Conservation (phyloP, 441 rosid species). For the Arabidopsis lyrata region DNA sequence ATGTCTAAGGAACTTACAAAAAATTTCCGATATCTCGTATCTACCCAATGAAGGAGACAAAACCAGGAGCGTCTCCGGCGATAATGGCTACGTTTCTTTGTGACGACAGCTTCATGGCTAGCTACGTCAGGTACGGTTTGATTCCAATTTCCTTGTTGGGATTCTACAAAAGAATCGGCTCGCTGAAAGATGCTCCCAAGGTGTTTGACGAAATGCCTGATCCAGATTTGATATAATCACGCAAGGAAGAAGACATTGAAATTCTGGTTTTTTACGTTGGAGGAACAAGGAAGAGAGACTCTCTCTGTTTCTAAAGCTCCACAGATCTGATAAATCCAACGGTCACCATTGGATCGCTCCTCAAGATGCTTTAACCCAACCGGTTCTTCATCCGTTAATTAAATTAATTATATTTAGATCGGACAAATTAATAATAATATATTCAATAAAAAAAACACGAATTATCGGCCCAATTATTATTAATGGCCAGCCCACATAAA, state of each 20-base stretch:
- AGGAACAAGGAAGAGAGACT: background rate
- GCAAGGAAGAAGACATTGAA: background rate
- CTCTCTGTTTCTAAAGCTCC: constrained; percentile 2
- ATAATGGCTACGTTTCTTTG: constrained; percentile 49
- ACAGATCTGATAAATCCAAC: constrained; percentile 37
- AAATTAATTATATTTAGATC: constrained; percentile 9
- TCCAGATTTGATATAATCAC: constrained; percentile 57
- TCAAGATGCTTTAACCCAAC: constrained; percentile 18
- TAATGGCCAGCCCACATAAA: constrained; percentile 27
- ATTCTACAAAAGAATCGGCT: constrained; percentile 44
- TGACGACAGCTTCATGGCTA: constrained; percentile 57
- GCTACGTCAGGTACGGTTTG: constrained; percentile 48
- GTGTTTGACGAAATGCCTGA: constrained; percentile 75
- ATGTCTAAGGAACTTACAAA: constrained; percentile 33
- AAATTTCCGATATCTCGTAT: constrained; percentile 11
- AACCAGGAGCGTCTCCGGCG: constrained; percentile 42
- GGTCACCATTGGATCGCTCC: constrained; percentile 38
- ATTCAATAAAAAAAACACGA: background rate
- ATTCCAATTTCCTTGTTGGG: constrained; percentile 52
- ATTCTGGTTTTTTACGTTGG: constrained; percentile 5
- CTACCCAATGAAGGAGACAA: background rate
- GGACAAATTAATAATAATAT: background rate
- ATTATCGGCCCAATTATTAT: constrained; percentile 36
- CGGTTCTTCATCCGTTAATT: constrained; percentile 36
- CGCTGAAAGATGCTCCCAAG: constrained; percentile 47